These are phyloP conservation scores for Carnegiea gigantea DNA, from an alignment of 179 eudicot genomes.

Conservation along the genomic window DNA sequence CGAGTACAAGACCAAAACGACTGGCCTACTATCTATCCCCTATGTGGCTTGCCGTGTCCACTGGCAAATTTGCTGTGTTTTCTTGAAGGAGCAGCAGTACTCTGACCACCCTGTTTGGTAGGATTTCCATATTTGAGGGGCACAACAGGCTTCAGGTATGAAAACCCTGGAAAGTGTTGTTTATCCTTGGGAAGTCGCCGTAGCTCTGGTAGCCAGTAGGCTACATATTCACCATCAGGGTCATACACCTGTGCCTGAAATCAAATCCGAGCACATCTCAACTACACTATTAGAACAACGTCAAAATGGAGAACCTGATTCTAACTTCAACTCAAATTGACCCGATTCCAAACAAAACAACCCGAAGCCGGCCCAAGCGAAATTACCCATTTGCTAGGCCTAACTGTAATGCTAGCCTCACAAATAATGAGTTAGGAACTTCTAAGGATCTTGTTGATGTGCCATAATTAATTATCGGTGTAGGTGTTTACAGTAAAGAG, in stretches of 20 bases:
- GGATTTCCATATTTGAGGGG: slow-evolving; percentile 57
- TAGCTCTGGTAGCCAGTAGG: slow-evolving; percentile 81
- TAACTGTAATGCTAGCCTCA: too few relatives aligned
- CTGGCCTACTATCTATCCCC: not conserved
- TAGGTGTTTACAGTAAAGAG: too few relatives aligned
- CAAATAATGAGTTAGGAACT: too few relatives aligned
- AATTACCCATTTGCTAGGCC: too few relatives aligned
- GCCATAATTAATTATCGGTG: too few relatives aligned
- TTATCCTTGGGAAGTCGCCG: slow-evolving; percentile 61
- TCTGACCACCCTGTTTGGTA: slow-evolving; percentile 23
- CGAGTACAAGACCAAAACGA: not conserved
- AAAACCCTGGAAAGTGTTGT: slow-evolving; percentile 67
- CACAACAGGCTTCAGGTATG: slow-evolving; percentile 64
- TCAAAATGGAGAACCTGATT: not conserved
- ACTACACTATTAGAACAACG: not conserved
- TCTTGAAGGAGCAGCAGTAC: slow-evolving; percentile 7
- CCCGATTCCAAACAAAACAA: not conserved
- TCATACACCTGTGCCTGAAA: slow-evolving; percentile 78
- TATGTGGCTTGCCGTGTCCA: slow-evolving; percentile 9
- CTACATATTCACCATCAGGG: slow-evolving; percentile 77
- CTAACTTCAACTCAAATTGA: not conserved
- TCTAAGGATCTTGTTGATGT: too few relatives aligned
- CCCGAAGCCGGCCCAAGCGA: too few relatives aligned
- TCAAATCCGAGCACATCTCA: not conserved
- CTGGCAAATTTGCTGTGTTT: slow-evolving; percentile 12